Evolutionary conservation across 257 asterid species (phyloP).

Genomic region (Apocynum venetum): DNA sequence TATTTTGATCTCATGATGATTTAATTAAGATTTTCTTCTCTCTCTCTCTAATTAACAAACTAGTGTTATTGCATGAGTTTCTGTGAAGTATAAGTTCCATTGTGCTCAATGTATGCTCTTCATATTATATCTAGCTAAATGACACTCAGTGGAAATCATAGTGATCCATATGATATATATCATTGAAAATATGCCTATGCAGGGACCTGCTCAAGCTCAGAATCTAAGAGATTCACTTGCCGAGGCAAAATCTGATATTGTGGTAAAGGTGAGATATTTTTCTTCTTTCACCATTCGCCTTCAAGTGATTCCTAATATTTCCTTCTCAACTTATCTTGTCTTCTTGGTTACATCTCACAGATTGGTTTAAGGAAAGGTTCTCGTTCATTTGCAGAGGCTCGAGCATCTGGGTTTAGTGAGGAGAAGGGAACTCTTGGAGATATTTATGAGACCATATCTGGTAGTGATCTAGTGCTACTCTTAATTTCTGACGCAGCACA

Average conservation of each 20-base stretch:
- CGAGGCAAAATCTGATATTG: constrained; percentile 75
- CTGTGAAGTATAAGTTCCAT: not conserved
- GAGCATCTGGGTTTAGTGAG: constrained; percentile 82
- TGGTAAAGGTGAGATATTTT: constrained; percentile 61
- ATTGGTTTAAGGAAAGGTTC: constrained; percentile 96
- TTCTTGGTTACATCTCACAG: constrained; percentile 36
- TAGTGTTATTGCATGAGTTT: not conserved
- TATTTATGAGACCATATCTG: constrained; percentile 79
- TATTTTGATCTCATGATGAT: too few species aligned
- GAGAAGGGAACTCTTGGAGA: constrained; percentile 95
- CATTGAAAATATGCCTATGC: constrained; percentile 2
- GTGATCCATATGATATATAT: not conserved
- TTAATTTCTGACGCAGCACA: constrained; percentile 96
- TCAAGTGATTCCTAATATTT: not conserved
- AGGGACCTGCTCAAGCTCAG: constrained; percentile 99
- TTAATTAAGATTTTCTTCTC: too few species aligned
- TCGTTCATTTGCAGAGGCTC: constrained; percentile 85
- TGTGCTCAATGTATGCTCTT: not conserved
- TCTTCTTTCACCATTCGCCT: not conserved
- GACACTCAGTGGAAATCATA: not conserved
- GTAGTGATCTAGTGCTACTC: constrained; percentile 87
- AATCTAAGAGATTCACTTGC: constrained; percentile 80
- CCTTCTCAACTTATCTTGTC: not conserved
- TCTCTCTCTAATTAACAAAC: not conserved
- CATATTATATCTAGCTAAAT: not conserved